These are phyloP conservation scores for Fusarium sp. DNA, from an alignment of 2,329 filamentous ascomycete species.

Conservation along the genomic window DNA sequence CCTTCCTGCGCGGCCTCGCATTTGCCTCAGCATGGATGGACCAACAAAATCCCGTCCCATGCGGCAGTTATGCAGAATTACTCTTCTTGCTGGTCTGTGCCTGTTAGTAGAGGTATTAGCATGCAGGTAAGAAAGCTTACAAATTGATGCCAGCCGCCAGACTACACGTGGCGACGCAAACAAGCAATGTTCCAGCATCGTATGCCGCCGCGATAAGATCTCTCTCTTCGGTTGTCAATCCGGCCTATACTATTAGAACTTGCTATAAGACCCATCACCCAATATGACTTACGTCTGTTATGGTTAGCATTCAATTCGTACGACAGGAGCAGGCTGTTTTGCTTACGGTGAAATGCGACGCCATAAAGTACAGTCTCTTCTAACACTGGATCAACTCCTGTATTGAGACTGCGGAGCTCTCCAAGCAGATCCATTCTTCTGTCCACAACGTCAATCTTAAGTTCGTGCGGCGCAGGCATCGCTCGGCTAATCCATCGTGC, in stretches of 20 bases:
- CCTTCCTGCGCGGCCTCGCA: conserved; percentile 81
- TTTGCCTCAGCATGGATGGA: conserved; percentile 82
- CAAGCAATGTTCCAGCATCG: conserved; percentile 74
- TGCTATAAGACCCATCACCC: background rate
- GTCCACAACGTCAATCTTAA: conserved; percentile 64
- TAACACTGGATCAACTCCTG: conserved; percentile 74
- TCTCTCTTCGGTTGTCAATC: conserved; percentile 79
- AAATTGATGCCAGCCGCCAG: conserved; percentile 87
- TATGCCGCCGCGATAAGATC: conserved; percentile 79
- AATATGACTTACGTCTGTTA: conserved; percentile 54
- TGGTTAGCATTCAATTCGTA: conserved; percentile 13
- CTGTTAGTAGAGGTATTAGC: conserved; percentile 21
- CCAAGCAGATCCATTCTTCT: conserved; percentile 73
- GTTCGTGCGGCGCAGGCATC: conserved; percentile 65
- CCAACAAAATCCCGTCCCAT: conserved; percentile 84
- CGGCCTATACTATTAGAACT: conserved; percentile 60
- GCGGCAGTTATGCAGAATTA: conserved; percentile 79
- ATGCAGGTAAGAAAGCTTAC: conserved; percentile 41
- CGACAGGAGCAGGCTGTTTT: background rate
- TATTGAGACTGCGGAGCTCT: conserved; percentile 73
- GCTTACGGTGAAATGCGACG: conserved; percentile 78
- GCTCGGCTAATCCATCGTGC: conserved; percentile 76
- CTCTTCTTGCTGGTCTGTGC: conserved; percentile 70
- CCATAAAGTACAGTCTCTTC: conserved; percentile 73
- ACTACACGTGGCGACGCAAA: conserved; percentile 82